phyloP scores from a whole-genome alignment of 345 rosid genomes.

The Citrus reticulata region DNA sequence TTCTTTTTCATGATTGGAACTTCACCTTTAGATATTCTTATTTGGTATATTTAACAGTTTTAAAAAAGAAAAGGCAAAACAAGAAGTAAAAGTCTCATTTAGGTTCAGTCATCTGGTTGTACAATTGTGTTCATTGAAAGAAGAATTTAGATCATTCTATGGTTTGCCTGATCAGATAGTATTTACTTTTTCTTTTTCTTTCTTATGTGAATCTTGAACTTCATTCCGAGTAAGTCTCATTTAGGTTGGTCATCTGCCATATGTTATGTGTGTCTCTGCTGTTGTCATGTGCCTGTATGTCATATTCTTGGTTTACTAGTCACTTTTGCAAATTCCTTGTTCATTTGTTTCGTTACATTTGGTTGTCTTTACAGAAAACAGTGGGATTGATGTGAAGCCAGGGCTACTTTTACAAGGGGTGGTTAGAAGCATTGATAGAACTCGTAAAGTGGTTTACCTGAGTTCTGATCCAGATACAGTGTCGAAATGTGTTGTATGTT shows the following conservation, averaged over 20 bases:
- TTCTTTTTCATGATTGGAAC: neutral
- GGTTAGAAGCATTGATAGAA: conserved; percentile 67
- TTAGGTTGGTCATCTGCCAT: neutral
- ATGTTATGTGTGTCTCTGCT: neutral
- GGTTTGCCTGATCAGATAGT: neutral
- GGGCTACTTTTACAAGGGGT: conserved; percentile 84
- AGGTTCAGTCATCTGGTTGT: neutral
- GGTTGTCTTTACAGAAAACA: conserved; percentile 32
- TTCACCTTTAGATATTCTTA: neutral
- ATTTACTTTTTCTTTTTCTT: neutral
- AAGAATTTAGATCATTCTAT: neutral
- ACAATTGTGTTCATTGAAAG: neutral
- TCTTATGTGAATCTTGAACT: neutral
- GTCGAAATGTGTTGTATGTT: conserved; percentile 73
- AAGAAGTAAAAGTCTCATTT: neutral
- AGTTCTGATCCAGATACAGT: conserved; percentile 63
- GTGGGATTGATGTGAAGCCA: conserved; percentile 37
- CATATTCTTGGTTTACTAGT: neutral
- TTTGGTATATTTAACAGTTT: neutral
- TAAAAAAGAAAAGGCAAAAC: no score
- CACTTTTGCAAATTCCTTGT: neutral
- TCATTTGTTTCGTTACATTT: conserved; percentile 2
- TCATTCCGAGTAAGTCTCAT: no score
- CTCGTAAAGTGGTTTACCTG: conserved; percentile 65
- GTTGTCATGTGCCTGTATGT: neutral